A percentile compares a stretch with the other conserved stretches of the same genome.
These are phyloP conservation scores for Phytophthora idaei DNA, from an alignment of 352 stramenopile species.

Conservation along the genomic window DNA sequence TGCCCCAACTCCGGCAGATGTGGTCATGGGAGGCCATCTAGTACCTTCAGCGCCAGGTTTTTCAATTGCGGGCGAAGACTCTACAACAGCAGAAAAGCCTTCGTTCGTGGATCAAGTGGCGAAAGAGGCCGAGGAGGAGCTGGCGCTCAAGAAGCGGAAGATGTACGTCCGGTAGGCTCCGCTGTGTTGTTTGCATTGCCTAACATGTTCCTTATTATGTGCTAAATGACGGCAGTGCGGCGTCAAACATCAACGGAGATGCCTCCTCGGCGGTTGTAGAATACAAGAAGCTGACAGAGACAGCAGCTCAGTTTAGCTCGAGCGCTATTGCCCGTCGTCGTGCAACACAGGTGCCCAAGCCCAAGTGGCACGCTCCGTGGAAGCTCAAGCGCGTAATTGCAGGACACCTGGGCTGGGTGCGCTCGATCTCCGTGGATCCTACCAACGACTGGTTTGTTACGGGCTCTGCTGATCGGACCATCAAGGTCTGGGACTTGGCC, in stretches of 20 bases:
- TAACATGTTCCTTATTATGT: conserved; percentile 9
- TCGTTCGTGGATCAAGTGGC: conserved; percentile 65
- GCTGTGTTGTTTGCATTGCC: conserved; percentile 1
- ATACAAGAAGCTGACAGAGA: conserved; percentile 65
- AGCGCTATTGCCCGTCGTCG: conserved; percentile 79
- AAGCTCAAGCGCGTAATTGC: conserved; percentile 97
- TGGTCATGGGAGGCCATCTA: conserved; percentile 25
- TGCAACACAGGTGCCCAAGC: conserved; percentile 92
- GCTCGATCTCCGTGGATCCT: conserved; percentile 97
- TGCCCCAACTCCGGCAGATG: conserved; percentile 6
- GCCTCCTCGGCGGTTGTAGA: conserved; percentile 51
- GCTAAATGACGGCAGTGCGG: conserved; percentile 17
- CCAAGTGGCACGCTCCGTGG: conserved; percentile 99
- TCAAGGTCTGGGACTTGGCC: conserved; percentile 98
- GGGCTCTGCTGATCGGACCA: conserved; percentile 96
- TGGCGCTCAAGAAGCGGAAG: conserved; percentile 54
- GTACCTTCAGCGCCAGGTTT: conserved; percentile 23
- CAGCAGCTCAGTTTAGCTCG: conserved; percentile 55
- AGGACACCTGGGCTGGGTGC: conserved; percentile 97
- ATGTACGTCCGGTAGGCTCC: conserved; percentile 34
- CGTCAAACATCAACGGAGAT: conserved; percentile 29
- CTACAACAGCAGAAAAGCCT: conserved; percentile 20
- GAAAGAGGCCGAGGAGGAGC: conserved; percentile 53
- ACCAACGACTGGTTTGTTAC: conserved; percentile 99
- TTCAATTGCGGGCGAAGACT: conserved; percentile 21